These are phyloP conservation scores for Emmonsiellopsis sp. DNA, from an alignment of 2,329 filamentous ascomycete genomes.

Conservation along the genomic window DNA sequence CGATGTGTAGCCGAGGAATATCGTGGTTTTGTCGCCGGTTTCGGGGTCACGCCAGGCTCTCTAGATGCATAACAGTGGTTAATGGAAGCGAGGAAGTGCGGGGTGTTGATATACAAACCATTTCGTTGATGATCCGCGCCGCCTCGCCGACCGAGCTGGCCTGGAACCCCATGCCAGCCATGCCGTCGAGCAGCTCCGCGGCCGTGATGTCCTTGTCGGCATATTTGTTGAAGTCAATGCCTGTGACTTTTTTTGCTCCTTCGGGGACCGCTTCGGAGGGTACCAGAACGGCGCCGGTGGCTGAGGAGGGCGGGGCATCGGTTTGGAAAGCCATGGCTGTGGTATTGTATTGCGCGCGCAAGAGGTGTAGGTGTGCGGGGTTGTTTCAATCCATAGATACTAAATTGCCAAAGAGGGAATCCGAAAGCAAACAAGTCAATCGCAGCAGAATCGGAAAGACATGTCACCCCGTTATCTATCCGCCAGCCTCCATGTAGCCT, in stretches of 20 bases:
- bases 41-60: constrained; percentile 73
- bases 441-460: too few relatives aligned
- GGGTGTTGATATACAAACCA: constrained; percentile 51
- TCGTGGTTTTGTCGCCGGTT: constrained; percentile 71
- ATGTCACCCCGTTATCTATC: too few relatives aligned
- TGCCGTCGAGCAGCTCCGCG: constrained; percentile 70
- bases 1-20: constrained; percentile 95
- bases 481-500: too few relatives aligned
- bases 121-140: constrained; percentile 85
- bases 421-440: too few relatives aligned
- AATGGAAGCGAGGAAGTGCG: background rate
- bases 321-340: constrained; percentile 11
- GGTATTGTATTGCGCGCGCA: background rate
- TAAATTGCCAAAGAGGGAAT: too few relatives aligned
- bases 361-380: background rate
- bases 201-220: constrained; percentile 67
- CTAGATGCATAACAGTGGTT: constrained; percentile 35
- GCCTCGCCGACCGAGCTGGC: constrained; percentile 76
- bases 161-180: constrained; percentile 81
- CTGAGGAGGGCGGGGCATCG: constrained; percentile 48
- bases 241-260: constrained; percentile 70
- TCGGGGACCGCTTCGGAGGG: constrained; percentile 73
- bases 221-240: constrained; percentile 82
- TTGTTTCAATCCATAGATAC: too few relatives aligned
- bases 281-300: constrained; percentile 75